Evolutionary conservation across 2,329 filamentous ascomycete genomes (phyloP).

Genomic region (Alternaria ethzedia): DNA sequence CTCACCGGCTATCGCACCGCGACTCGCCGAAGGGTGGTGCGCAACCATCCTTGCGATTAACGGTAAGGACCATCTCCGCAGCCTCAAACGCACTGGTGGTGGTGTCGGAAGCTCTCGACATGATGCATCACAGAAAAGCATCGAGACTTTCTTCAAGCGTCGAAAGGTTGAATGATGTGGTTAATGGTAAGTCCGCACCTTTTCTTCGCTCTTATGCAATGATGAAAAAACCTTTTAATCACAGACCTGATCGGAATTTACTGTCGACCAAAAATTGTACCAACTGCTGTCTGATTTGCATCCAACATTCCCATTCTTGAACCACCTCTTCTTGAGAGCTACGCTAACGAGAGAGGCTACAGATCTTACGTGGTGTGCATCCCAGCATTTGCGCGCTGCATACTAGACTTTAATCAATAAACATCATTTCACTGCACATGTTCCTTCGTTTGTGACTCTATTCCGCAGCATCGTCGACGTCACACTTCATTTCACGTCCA

Average conservation of each 20-base stretch:
- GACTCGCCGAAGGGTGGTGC: slow-evolving; percentile 49
- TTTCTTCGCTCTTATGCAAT: slow-evolving; percentile 43
- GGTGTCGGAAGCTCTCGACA: slow-evolving; percentile 81
- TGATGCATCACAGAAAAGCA: slow-evolving; percentile 75
- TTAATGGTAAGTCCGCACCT: slow-evolving; percentile 31
- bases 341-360: slow-evolving; percentile 10
- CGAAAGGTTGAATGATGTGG: slow-evolving; percentile 49
- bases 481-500: not conserved
- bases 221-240: slow-evolving; percentile 67
- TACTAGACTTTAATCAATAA: slow-evolving; percentile 1
- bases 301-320: not conserved
- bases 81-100: slow-evolving; percentile 78
- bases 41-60: slow-evolving; percentile 69
- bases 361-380: not conserved
- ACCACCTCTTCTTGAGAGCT: not conserved
- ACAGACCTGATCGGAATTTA: slow-evolving; percentile 84
- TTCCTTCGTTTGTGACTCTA: not conserved
- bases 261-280: slow-evolving; percentile 75
- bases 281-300: slow-evolving; percentile 79
- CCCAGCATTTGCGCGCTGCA: not conserved
- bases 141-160: slow-evolving; percentile 79
- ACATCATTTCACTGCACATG: not conserved
- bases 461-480: not conserved
- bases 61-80: slow-evolving; percentile 71
- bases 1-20: not conserved